Base-by-base conservation (phyloP, 2,329 filamentous ascomycete species). In the Colletotrichum karsti region DNA sequence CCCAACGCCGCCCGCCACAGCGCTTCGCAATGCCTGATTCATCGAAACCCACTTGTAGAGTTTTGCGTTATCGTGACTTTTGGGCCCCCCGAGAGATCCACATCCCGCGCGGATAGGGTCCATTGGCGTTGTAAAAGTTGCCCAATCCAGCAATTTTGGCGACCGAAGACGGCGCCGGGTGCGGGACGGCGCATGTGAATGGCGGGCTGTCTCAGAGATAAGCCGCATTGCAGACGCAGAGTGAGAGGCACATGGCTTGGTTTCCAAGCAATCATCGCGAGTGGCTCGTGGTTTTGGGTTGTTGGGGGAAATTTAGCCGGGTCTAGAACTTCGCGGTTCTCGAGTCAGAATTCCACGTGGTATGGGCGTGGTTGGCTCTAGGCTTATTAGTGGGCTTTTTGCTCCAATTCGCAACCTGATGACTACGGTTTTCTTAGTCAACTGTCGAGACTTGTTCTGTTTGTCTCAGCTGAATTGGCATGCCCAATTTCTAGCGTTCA, bases 1-100 rank as follows among this genome's bases (percentile, higher is more conserved):
- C 58, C 48, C 46, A 62, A 62, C 37, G 46, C 46, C 57, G 48
- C 42, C 30, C 20, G 30, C 33, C 56, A 24, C 10, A 22, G 58
- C 58, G 58, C 57, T 60, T 60, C 48, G 37, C 37, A 50, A 66
- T 15, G 7, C n/a, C 57, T n/a, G 18, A 60, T 60, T 60, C 33
- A 62, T 54, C 48, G 35, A 54, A 54, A 62, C 48, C 58, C 58
- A 62, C 58, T 35, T 62, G 24, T 33, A 33, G 46, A 54, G 18
- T 53, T 53, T 62, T 53, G 44, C 41, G 15, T 51, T 51, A 60
- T 60, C 57, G 57, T 60, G 22, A 33, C 35, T 51, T 50, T 28
- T 30, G 44, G 57, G 33, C 33, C 57, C 44, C 44, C 44, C 44
- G 28, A 20, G 46, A 41, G 44, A 24, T 62, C 58, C 58, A 54